phyloP scores from a whole-genome alignment of 1,284 basidiomycete species.

The Pseudozyma hubeiensis region DNA sequence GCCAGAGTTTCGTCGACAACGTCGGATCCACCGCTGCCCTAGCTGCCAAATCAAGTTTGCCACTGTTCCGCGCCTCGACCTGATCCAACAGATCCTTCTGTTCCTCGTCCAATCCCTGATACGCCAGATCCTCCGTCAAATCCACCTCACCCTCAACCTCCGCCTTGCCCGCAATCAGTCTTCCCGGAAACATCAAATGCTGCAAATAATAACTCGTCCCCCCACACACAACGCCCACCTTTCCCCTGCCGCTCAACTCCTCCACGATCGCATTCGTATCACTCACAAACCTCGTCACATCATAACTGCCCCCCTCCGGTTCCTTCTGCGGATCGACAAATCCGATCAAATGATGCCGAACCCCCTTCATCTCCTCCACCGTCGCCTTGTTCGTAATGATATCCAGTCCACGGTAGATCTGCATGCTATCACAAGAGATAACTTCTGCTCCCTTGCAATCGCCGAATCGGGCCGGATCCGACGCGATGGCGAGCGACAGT shows the following conservation, averaged over 20 bases:
- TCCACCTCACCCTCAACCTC: conserved; percentile 4
- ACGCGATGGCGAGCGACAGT: conserved; percentile 75
- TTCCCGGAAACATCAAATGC: conserved; percentile 75
- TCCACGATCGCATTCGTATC: conserved; percentile 62
- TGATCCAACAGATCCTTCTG: conserved; percentile 11
- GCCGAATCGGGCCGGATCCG: not conserved
- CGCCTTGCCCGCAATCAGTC: conserved; percentile 47
- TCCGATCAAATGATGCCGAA: conserved; percentile 89
- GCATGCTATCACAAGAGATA: conserved; percentile 98
- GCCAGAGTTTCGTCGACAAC: conserved; percentile 73
- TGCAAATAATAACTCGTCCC: conserved; percentile 98
- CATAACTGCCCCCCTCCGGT: conserved; percentile 71
- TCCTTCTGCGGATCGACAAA: conserved; percentile 86
- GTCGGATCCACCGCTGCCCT: conserved; percentile 2
- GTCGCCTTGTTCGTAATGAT: conserved; percentile 96
- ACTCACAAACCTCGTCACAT: conserved; percentile 70
- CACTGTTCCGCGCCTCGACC: conserved; percentile 1
- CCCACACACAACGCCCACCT: conserved; percentile 89
- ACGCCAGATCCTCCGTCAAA: not conserved
- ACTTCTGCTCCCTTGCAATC: conserved; percentile 71
- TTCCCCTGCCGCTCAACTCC: conserved; percentile 21
- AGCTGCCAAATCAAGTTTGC: conserved; percentile 13
- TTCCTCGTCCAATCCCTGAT: not conserved
- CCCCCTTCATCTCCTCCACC: conserved; percentile 78
- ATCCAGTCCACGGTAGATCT: conserved; percentile 93